Base-by-base conservation (phyloP, 106 monocot species). In the Dioscorea dumetorum region DNA sequence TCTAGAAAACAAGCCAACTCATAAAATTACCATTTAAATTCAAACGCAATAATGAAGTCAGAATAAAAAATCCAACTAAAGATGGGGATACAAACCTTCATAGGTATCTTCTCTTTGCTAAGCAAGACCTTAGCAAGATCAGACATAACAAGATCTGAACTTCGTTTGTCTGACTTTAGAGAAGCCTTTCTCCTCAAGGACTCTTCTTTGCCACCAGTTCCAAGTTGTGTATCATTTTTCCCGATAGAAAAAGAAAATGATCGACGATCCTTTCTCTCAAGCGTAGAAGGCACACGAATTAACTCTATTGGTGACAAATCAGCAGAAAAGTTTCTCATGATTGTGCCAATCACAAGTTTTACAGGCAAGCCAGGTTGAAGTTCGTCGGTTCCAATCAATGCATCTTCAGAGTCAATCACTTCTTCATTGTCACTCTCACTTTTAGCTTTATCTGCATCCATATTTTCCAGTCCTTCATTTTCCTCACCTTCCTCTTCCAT, bases 401-500 rank as follows among this genome's bases (percentile, higher is more conserved):
- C 31, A 72, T 82, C 82, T 74, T 48, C 75, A 41, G 57, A 65
- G 58, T 73, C 82, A 60, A 74, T 67, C 33, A 80, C 78, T 13
- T 77, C 90, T 66, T 83, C 82, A 35, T 66, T 21, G 57, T 79
- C 86, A 74, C 82, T 67, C 24, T 84, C 91, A 24, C 33, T 41
- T 48, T 33, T 70, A 50, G 73, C 68, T 67, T 82, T 83, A 17
- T 90, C 79, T 24, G 60, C 28, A 21, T 86, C 81, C 24, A 64
- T 16, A 68, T 19, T 80, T 66, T 90, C 93, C 50, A 70, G n/a
- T 12, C 79, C 89, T 58, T 64, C 34, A 57, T 84, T 82, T 13
- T 73, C 79, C 18, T 83, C 88, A 64, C 86, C 91, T n/a, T 88
- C 85, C n/a, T 88, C 88, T 52, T 91, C 88, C 58, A 91, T 76